Evolutionary conservation across 2,329 filamentous ascomycete species (phyloP).

Genomic region (Huntiella decipiens): DNA sequence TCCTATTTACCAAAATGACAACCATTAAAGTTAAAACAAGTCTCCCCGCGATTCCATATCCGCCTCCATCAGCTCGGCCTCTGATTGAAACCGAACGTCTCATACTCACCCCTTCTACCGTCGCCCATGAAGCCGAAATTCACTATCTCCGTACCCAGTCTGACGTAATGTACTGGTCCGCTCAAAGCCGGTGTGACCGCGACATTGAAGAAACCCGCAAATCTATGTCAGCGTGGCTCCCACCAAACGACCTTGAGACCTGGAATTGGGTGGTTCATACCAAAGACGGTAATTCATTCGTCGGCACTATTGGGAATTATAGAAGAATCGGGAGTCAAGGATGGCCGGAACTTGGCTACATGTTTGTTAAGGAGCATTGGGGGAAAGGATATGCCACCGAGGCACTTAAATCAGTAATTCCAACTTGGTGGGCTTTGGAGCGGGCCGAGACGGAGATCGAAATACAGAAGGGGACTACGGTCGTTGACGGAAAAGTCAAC

Average conservation of each 20-base stretch:
- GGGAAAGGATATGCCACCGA: slow-evolving; percentile 38
- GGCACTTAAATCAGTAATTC: slow-evolving; percentile 28
- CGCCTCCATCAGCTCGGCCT: slow-evolving; percentile 20
- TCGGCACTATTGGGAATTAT: slow-evolving; percentile 31
- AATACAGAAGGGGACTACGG: slow-evolving; percentile 23
- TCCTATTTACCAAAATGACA: slow-evolving; percentile 6
- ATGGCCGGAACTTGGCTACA: slow-evolving; percentile 42
- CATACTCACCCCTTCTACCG: slow-evolving; percentile 29
- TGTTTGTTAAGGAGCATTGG: slow-evolving; percentile 34
- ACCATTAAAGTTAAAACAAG: slow-evolving; percentile 28
- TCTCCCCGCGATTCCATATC: slow-evolving; percentile 25
- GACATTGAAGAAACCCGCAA: slow-evolving; percentile 25
- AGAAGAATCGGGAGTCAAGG: slow-evolving; percentile 20
- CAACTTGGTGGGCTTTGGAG: slow-evolving; percentile 30
- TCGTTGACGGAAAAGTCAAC: slow-evolving; percentile 4
- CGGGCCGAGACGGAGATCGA: slow-evolving; percentile 25
- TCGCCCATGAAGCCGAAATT: slow-evolving; percentile 30
- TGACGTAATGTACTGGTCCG: slow-evolving; percentile 44
- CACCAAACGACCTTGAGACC: slow-evolving; percentile 28
- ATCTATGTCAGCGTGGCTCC: slow-evolving; percentile 23
- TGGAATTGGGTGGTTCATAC: slow-evolving; percentile 39
- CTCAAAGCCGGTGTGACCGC: slow-evolving; percentile 22
- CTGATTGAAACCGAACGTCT: slow-evolving; percentile 33
- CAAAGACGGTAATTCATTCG: slow-evolving; percentile 27
- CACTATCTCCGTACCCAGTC: slow-evolving; percentile 34